Base-by-base conservation (phyloP, 345 rosid species). In the Mercurialis annua region DNA sequence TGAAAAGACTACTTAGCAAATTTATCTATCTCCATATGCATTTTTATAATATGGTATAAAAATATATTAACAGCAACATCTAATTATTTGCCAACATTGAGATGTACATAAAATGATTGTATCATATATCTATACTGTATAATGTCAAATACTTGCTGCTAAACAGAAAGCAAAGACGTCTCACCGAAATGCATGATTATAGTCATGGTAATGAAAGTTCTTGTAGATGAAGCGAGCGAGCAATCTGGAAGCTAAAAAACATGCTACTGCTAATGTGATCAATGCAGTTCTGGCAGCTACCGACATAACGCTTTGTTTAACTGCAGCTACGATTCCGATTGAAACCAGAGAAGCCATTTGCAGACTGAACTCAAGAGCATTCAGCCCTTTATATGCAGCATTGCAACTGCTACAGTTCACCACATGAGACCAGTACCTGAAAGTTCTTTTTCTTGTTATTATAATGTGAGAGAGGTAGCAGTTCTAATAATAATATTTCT, bases 341-440 rank as follows among this genome's bases (percentile, higher is more conserved):
- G 76, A 66, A 51, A 81, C 81, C 27, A 87, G 43, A 0, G 95
- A 82, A 52, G 81, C 42, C 24, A 90, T 73, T 69, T 87, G 94
- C 31, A 92, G 75, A 4, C 69, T 20, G 16, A 87, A 85, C 76
- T 92, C 92, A 0, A 89, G 68, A 6, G 71, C 81, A 0, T 76
- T 86, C 17, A 92, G 94, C 64, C 73, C 64, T 65, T 84, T 85
- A 68, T 86, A 68, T 46, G 94, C 96, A 38, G 66, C 62, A 40
- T 70, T 82, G 82, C 98, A 90, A 77, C 95, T 90, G 66, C 80
- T 68, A 70, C 96, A 90, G 70, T 86, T 92, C 82, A 85, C 91
- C 30, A 88, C 91, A 74, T 86, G 98, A 16, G 94, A 80, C 90
- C 98, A 70, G 60, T 87, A 92, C 93, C 98, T 92, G 81, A 16